phyloP scores from a whole-genome alignment of 495 filamentous ascomycete species.

The Pyrenopolyporus hunteri region DNA sequence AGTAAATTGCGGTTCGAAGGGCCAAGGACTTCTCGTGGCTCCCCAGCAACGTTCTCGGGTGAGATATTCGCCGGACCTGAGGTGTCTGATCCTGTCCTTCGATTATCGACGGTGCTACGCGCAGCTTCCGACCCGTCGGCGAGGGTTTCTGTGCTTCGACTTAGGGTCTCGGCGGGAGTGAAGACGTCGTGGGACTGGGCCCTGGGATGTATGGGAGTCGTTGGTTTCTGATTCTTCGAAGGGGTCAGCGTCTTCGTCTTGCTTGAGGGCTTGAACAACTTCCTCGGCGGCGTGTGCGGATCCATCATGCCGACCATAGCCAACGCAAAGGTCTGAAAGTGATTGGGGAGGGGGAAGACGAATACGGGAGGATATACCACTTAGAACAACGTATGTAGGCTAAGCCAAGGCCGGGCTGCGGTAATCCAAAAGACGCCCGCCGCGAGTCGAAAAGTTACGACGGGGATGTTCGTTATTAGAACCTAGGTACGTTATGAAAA shows the following conservation, averaged over 20 bases:
- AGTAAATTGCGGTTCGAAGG: slow-evolving; percentile 1
- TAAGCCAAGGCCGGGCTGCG: too few species aligned
- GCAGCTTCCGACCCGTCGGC: not conserved
- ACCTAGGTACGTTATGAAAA: too few species aligned
- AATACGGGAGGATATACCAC: slow-evolving; percentile 33
- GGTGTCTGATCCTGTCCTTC: not conserved
- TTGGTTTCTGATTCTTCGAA: slow-evolving; percentile 24
- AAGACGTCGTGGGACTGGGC: slow-evolving; percentile 27
- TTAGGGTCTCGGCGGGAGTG: slow-evolving; percentile 35
- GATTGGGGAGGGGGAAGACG: slow-evolving; percentile 20
- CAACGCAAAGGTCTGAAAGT: slow-evolving; percentile 17
- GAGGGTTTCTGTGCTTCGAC: slow-evolving; percentile 30
- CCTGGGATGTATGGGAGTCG: slow-evolving; percentile 23
- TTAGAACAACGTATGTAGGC: too few species aligned
- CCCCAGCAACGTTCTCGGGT: slow-evolving; percentile 12
- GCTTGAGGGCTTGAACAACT: slow-evolving; percentile 42
- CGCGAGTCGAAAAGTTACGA: too few species aligned
- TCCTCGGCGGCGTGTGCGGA: slow-evolving; percentile 39
- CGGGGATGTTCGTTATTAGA: too few species aligned
- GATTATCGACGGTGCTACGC: not conserved
- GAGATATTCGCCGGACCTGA: not conserved
- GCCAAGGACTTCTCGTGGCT: slow-evolving; percentile 8
- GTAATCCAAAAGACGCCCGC: too few species aligned
- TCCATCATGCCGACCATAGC: slow-evolving; percentile 35
- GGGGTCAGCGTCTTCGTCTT: slow-evolving; percentile 40